Evolutionary conservation across 306 rosid species (phyloP), one percentile per base, ranked within the genome.

Genomic region (Sphenostylis stenocarpa): DNA sequence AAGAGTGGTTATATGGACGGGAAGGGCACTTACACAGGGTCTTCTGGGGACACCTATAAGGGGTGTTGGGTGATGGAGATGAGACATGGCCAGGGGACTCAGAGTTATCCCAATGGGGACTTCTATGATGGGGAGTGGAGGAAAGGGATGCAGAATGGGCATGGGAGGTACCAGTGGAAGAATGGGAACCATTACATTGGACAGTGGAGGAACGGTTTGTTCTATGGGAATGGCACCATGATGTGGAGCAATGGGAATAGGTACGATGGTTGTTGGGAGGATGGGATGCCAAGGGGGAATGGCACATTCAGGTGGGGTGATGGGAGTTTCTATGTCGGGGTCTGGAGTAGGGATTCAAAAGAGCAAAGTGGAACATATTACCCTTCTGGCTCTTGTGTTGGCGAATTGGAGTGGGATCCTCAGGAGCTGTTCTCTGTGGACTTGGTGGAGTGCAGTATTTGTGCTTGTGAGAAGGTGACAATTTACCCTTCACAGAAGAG

Each of bases 51-150:
- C 21, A 89, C 94, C 0, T 96, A 91, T 72, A 86, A 83, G 77
- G 99, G 99, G 10, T 79, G 78, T 75, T 96, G 99, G 99, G 90
- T 90, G 19, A 86, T 84, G 88, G 92, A 96, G 75, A 73, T 89
- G 89, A 92, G 85, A 72, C 89, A 93, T 78, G 99, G 97, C 19
- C 82, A 87, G 15, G 99, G 99, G 60, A 85, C 86, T 6, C 81
- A 88, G 63, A 93, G 89, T 72, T 93, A 85, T 24, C 78, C 85
- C 34, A 93, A 84, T 86, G 98, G 99, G 63, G 99, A 96, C 78
- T 84, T 73, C 49, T 96, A 93, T 57, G 99, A 96, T 74, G 99
- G 99, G 0, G 99, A 92, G 33, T 96, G 99, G 99, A 70, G 86
- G 28, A 85, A 93, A n/a, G 99, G 94, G 17, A 44, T 84, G 75